These are phyloP conservation scores for Mortierella sp. DNA, from an alignment of 371 early-diverging fungal species.

Conservation along the genomic window DNA sequence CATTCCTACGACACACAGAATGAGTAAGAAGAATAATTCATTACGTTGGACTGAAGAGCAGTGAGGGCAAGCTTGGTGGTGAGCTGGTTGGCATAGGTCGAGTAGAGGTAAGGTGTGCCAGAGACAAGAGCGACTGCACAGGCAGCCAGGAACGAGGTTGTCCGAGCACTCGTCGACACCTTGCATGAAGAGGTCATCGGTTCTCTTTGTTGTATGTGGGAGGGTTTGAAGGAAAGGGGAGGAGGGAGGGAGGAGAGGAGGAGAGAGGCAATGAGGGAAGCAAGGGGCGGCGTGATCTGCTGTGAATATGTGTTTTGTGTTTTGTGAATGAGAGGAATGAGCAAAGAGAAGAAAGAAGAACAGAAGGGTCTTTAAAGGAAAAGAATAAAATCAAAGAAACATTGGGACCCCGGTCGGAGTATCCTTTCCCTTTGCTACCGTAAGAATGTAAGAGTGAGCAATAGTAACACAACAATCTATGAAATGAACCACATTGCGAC, in stretches of 20 bases:
- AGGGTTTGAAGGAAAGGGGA: not conserved
- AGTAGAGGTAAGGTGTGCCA: slow-evolving; percentile 56
- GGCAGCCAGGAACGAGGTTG: slow-evolving; percentile 50
- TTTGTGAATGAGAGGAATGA: not conserved
- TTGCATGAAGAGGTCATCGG: not conserved
- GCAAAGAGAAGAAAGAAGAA: slow-evolving; percentile 4
- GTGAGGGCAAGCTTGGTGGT: slow-evolving; percentile 45
- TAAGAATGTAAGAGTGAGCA: not conserved
- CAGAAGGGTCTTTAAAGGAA: slow-evolving; percentile 14
- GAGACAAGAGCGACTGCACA: slow-evolving; percentile 54
- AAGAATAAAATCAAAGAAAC: slow-evolving; percentile 7
- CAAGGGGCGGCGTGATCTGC: not conserved
- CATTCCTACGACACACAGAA: not conserved
- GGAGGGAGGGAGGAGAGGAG: not conserved
- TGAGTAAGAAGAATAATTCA: not conserved
- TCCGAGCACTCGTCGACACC: slow-evolving; percentile 22
- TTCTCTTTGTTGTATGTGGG: not conserved
- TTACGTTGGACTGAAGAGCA: slow-evolving; percentile 52
- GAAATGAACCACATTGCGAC: slow-evolving; percentile 2
- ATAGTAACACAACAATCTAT: not conserved
- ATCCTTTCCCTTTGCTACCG: not conserved
- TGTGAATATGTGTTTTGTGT: not conserved
- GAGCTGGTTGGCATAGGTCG: slow-evolving; percentile 57
- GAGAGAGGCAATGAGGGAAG: not conserved
- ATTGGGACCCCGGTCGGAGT: slow-evolving; percentile 1